Evolutionary conservation across 306 rosid genomes (phyloP).

Genomic region (Psophocarpus tetragonolobus): DNA sequence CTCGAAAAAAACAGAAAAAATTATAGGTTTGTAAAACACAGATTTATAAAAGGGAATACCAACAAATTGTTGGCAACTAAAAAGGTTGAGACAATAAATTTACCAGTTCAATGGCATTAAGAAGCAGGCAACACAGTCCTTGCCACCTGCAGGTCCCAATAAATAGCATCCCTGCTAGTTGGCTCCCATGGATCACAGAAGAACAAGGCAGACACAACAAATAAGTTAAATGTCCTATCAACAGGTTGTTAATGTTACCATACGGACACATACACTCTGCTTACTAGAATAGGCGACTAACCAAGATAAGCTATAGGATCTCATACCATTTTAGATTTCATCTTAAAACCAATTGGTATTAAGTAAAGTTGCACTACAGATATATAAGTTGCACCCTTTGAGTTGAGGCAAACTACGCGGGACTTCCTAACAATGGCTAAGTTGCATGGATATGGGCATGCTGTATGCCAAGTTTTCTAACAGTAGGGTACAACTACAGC

Average conservation of each 20-base stretch:
- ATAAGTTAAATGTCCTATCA: neutral
- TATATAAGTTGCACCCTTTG: too few species aligned
- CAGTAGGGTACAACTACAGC: neutral
- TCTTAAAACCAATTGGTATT: too few species aligned
- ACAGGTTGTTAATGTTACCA: neutral
- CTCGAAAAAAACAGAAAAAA: neutral
- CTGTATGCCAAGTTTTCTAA: neutral
- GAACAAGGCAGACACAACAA: constrained; percentile 5
- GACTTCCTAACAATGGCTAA: neutral
- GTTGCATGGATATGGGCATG: neutral
- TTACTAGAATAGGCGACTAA: too few species aligned
- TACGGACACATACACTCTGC: too few species aligned
- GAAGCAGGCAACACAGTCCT: constrained; percentile 96
- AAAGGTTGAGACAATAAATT: constrained; percentile 35
- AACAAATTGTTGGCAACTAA: constrained; percentile 16
- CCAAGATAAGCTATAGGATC: too few species aligned
- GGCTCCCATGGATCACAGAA: constrained; percentile 70
- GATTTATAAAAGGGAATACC: neutral
- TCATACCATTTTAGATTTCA: too few species aligned
- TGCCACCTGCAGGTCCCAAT: constrained; percentile 97
- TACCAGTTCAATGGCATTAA: constrained; percentile 73
- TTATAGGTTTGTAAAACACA: neutral
- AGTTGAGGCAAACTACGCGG: too few species aligned
- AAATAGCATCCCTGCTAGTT: constrained; percentile 95
- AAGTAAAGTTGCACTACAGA: too few species aligned